Evolutionary conservation across 352 stramenopile species (phyloP).

Genomic region (Peronosclerospora sorghi): DNA sequence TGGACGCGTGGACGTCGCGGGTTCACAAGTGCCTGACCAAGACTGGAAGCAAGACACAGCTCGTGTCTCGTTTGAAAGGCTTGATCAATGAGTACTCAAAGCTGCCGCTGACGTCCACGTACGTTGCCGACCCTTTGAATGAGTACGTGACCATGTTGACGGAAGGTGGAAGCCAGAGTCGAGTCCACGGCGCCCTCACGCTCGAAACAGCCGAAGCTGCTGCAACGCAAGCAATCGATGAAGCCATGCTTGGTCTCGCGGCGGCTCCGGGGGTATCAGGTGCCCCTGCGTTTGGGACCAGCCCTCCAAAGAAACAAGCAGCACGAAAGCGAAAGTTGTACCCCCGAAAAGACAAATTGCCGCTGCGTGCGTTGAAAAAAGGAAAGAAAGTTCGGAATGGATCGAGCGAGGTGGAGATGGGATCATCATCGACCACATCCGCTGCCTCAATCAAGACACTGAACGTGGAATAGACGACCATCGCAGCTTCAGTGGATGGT

Average conservation of each 20-base stretch:
- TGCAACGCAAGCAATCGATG: constrained; percentile 23
- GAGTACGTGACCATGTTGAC: constrained; percentile 23
- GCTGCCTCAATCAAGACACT: not conserved
- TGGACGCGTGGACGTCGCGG: constrained; percentile 77
- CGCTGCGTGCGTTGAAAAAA: constrained; percentile 32
- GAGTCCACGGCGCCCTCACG: constrained; percentile 9
- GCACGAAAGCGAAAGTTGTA: constrained; percentile 61
- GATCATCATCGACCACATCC: constrained; percentile 3
- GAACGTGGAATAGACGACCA: constrained; percentile 1
- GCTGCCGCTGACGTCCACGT: constrained; percentile 56
- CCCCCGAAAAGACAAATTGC: constrained; percentile 44
- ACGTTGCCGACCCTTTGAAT: constrained; percentile 28
- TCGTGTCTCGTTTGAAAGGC: constrained; percentile 45
- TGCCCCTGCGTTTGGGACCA: constrained; percentile 6
- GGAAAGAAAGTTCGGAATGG: constrained; percentile 21
- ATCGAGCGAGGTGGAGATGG: no score
- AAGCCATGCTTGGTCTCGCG: constrained; percentile 28
- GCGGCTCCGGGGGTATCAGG: constrained; percentile 9
- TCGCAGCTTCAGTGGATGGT: not conserved
- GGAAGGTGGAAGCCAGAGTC: constrained; percentile 5
- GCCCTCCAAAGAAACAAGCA: constrained; percentile 20
- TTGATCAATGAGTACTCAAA: constrained; percentile 86
- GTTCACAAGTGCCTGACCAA: constrained; percentile 72
- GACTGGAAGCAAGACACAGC: constrained; percentile 41
- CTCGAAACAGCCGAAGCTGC: constrained; percentile 19